These are phyloP conservation scores for Didymosphaeria variabile DNA, from an alignment of 2,329 filamentous ascomycete genomes.

Conservation along the genomic window DNA sequence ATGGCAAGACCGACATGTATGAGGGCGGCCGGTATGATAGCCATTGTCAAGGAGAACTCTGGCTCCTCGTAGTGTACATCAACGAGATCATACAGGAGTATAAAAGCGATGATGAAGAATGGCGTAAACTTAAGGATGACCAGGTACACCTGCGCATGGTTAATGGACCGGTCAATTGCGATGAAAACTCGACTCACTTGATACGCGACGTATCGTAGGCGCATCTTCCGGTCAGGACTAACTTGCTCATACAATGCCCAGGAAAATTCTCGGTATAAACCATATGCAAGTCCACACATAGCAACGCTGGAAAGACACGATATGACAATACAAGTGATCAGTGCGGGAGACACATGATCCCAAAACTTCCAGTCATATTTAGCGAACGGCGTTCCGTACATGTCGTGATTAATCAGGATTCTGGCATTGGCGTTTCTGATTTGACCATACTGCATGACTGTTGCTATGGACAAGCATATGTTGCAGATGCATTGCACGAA, in stretches of 20 bases:
- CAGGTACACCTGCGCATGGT: background rate
- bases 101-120: slow-evolving; percentile 33
- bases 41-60: slow-evolving; percentile 34
- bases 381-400: slow-evolving; percentile 23
- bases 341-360: slow-evolving; percentile 13
- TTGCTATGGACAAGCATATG: slow-evolving; percentile 26
- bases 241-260: slow-evolving; percentile 33
- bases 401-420: background rate
- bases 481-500: slow-evolving; percentile 32
- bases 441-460: slow-evolving; percentile 33
- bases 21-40: slow-evolving; percentile 31
- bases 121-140: slow-evolving; percentile 17
- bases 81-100: slow-evolving; percentile 32
- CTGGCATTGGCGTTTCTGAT: slow-evolving; percentile 3
- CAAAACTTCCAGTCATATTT: slow-evolving; percentile 19
- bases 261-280: slow-evolving; percentile 26
- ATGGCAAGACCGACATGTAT: slow-evolving; percentile 26
- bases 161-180: background rate
- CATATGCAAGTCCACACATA: slow-evolving; percentile 9
- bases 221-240: slow-evolving; percentile 22
- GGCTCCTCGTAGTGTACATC: slow-evolving; percentile 20
- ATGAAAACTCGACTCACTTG: slow-evolving; percentile 17
- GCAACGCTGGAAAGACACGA: slow-evolving; percentile 16
- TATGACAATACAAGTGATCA: slow-evolving; percentile 12
- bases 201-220: slow-evolving; percentile 24